Evolutionary conservation across 208 protist genomes (phyloP).

Genomic region (Wallacemonas sp.): DNA sequence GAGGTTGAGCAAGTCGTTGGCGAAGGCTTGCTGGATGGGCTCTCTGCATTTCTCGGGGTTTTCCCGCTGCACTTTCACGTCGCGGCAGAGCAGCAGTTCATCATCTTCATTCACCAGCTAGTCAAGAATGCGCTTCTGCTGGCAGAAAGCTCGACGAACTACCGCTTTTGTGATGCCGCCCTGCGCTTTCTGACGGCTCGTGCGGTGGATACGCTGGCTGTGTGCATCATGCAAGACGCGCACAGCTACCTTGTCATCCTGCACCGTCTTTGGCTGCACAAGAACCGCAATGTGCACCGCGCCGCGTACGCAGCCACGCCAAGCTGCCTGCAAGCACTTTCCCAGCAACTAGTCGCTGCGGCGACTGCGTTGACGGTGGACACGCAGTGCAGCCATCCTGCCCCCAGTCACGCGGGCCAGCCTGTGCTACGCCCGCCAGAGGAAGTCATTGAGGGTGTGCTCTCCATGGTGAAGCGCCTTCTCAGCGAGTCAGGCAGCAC

Average conservation of each 20-base stretch:
- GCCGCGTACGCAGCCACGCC: slow-evolving; percentile 33
- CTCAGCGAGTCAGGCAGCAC: not conserved
- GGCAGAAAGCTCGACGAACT: slow-evolving; percentile 22
- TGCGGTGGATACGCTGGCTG: slow-evolving; percentile 24
- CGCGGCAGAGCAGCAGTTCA: not conserved
- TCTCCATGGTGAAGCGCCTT: slow-evolving; percentile 14
- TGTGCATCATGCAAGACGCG: slow-evolving; percentile 28
- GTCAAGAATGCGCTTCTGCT: slow-evolving; percentile 34
- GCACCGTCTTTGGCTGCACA: slow-evolving; percentile 43
- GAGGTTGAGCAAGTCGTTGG: slow-evolving; percentile 32
- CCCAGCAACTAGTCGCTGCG: slow-evolving; percentile 12
- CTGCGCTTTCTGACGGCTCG: slow-evolving; percentile 35
- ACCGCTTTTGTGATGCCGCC: slow-evolving; percentile 41
- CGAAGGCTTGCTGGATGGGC: slow-evolving; percentile 46
- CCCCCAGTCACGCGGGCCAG: too few relatives aligned
- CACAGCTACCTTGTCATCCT: slow-evolving; percentile 23
- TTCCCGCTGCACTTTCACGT: slow-evolving; percentile 27
- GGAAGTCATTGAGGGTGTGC: slow-evolving; percentile 14
- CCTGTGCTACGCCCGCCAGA: not conserved
- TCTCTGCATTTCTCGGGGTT: slow-evolving; percentile 27
- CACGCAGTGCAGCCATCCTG: too few relatives aligned
- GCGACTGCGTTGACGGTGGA: not conserved
- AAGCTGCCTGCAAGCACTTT: slow-evolving; percentile 37
- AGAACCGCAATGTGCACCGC: slow-evolving; percentile 52
- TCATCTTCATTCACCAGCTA: slow-evolving; percentile 42